phyloP scores from a whole-genome alignment of 164 flowering plant genomes.

The Annona cherimola region DNA sequence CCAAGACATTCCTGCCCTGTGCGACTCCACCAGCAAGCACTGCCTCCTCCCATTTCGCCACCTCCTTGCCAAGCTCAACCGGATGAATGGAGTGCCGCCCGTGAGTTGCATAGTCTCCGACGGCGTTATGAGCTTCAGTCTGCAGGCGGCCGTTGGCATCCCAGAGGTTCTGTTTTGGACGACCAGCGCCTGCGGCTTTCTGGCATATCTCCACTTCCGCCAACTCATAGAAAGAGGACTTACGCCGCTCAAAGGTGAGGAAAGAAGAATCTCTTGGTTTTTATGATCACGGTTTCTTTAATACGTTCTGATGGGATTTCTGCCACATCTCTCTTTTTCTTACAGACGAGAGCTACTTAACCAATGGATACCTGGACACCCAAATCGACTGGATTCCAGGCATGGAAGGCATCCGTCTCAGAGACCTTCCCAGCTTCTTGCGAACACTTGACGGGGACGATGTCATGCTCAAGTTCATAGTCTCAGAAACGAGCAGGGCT shows the following conservation, averaged over 20 bases:
- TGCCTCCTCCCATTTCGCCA: conserved; percentile 26
- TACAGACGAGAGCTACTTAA: conserved; percentile 14
- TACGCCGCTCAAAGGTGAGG: conserved; percentile 29
- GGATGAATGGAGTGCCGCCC: conserved; percentile 3
- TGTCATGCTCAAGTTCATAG: conserved; percentile 6
- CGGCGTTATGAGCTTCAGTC: conserved; percentile 26
- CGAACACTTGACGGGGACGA: conserved; percentile 9
- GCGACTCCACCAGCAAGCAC: conserved; percentile 15
- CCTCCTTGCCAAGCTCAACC: conserved; percentile 27
- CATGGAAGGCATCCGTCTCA: conserved; percentile 8
- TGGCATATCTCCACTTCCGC: conserved; percentile 18
- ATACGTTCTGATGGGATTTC: too few species aligned
- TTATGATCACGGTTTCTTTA: too few species aligned
- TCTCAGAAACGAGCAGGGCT: conserved; percentile 12
- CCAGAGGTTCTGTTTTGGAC: conserved; percentile 29
- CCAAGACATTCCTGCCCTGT: conserved; percentile 31
- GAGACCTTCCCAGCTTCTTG: conserved; percentile 9
- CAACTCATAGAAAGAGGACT: conserved; percentile 25
- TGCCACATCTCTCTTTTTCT: not conserved
- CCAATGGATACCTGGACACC: conserved; percentile 13
- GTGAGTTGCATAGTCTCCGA: conserved; percentile 24
- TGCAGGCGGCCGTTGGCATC: conserved; percentile 22
- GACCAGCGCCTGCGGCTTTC: conserved; percentile 27
- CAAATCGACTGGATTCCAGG: conserved; percentile 15
- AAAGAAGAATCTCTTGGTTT: too few species aligned